Base-by-base conservation (phyloP, 2,329 filamentous ascomycete genomes). In the Botryosphaeria agaves region DNA sequence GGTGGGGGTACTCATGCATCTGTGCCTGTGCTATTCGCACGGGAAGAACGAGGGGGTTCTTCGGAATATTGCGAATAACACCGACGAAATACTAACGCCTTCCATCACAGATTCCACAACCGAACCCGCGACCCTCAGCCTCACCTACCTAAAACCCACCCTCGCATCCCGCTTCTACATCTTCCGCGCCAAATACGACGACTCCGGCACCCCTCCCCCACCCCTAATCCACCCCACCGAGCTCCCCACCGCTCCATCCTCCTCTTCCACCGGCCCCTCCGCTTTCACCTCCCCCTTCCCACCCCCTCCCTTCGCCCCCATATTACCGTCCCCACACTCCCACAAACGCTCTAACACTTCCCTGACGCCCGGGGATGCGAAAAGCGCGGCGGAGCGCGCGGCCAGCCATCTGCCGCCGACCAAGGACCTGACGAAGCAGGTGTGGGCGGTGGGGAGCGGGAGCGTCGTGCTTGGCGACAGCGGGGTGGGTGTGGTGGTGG, bases 71-170 rank as follows among this genome's bases (percentile, higher is more conserved):
- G n/a, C n/a, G n/a, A n/a, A n/a, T n/a, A n/a, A n/a, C n/a, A n/a
- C n/a, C n/a, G n/a, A n/a, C n/a, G n/a, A n/a, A n/a, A n/a, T n/a
- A n/a, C n/a, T n/a, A n/a, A n/a, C n/a, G n/a, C n/a, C n/a, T n/a
- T n/a, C n/a, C n/a, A n/a, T n/a, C n/a, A 35, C 12, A 30, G 31
- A 11, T 12, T 20, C 15, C 20, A 18, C 15, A 30, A 30, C n/a
- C 5, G 52, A 53, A 25, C 56, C 57, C 3, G 46, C 44, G 16
- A 48, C 54, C 8, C 35, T 63, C 34, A 55, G 50, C 25, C 45
- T 84, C 29, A 61, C 64, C 31, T 85, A 83, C 48, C 59, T 66
- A 26, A 63, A 61, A 33, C 72, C 72, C 1, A 70, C 72, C 5
- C 49, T 61, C 20, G 65, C 69, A 23, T 64, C 67, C 31, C 55